Percentiles rank a stretch among this genome's conserved stretches.
Evolutionary conservation across 2,329 filamentous ascomycete genomes (phyloP).

Genomic region (Sclerotinia glacialis): DNA sequence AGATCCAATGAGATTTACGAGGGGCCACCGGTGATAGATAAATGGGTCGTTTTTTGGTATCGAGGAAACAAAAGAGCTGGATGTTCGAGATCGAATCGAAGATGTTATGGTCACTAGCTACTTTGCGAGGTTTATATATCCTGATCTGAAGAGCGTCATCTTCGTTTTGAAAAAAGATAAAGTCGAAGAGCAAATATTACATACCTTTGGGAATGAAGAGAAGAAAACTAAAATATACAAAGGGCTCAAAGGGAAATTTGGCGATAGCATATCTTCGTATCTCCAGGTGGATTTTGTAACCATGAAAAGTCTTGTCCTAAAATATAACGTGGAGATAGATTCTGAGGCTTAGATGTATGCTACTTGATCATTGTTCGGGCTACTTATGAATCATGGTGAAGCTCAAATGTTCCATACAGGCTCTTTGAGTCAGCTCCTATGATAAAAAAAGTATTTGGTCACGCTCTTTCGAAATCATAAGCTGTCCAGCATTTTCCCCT

Average conservation of each 20-base stretch:
- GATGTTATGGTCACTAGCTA: background rate
- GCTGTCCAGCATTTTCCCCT: background rate
- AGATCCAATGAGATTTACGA: background rate
- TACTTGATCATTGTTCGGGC: too few species aligned
- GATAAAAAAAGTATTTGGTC: background rate
- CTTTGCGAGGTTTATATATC: background rate
- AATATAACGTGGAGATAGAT: background rate
- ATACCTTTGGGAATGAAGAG: background rate
- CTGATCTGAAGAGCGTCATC: background rate
- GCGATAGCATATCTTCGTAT: background rate
- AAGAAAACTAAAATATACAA: background rate
- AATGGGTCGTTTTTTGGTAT: background rate
- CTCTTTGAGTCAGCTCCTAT: background rate
- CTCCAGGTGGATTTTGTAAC: background rate
- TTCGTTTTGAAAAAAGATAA: background rate
- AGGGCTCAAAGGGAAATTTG: background rate
- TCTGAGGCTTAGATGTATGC: background rate
- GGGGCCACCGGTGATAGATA: background rate
- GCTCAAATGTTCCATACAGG: background rate
- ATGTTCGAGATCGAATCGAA: background rate
- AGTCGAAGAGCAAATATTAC: background rate
- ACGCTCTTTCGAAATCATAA: background rate
- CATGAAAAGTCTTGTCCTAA: background rate
- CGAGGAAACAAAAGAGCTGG: background rate
- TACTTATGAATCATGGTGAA: background rate